phyloP scores from a whole-genome alignment of 1,139 yeast species.

The Pichia sp. region DNA sequence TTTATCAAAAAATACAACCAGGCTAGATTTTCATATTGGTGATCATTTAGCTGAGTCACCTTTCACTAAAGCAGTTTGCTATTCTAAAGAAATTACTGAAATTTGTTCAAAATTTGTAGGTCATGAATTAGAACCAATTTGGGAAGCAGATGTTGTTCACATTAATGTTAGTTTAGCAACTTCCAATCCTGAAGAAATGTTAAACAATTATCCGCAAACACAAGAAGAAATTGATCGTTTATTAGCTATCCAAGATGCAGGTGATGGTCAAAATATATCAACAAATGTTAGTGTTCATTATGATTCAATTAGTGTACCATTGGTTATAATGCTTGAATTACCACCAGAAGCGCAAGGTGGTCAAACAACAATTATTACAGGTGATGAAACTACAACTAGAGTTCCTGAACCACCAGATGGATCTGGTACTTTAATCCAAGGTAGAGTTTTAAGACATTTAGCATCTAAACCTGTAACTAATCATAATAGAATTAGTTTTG shows the following conservation, averaged over 20 bases:
- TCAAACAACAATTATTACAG: conserved; percentile 31
- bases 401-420: conserved; percentile 33
- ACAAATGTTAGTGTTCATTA: conserved; percentile 31
- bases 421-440: conserved; percentile 32
- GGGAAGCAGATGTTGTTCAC: conserved; percentile 30
- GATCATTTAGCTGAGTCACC: conserved; percentile 29
- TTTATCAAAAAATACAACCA: conserved; percentile 26
- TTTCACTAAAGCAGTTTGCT: conserved; percentile 28
- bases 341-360: conserved; percentile 31
- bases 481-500: conserved; percentile 29
- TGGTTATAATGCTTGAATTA: conserved; percentile 32
- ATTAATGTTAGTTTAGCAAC: conserved; percentile 31
- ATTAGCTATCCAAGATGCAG: conserved; percentile 13
- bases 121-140: conserved; percentile 25
- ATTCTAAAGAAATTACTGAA: conserved; percentile 21
- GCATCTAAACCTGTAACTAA: conserved; percentile 33
- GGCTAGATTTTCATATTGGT: conserved; percentile 31
- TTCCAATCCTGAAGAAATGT: conserved; percentile 17
- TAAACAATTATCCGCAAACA: conserved; percentile 11
- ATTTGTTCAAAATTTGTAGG: conserved; percentile 28
- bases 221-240: conserved; percentile 17
- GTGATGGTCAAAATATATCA: conserved; percentile 23
- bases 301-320: conserved; percentile 30
- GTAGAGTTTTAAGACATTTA: conserved; percentile 32
- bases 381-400: conserved; percentile 27